phyloP scores from a whole-genome alignment of 768 basidiomycete species.

The Amanita exitialis region DNA sequence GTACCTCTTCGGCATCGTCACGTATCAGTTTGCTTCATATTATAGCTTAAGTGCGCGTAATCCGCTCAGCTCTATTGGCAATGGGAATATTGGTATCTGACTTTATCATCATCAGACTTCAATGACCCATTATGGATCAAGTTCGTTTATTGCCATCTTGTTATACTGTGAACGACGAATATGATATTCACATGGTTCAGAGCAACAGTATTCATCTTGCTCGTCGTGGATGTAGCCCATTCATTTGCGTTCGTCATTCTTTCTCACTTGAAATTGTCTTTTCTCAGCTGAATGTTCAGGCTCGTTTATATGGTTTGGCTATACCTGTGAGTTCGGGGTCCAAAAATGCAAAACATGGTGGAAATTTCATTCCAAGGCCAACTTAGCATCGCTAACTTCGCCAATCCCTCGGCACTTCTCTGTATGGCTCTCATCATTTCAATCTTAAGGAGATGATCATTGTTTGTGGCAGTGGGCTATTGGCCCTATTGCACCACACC shows the following conservation, averaged over 20 bases:
- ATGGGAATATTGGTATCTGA: not conserved
- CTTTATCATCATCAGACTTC: not conserved
- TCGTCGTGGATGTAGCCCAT: conserved; percentile 4
- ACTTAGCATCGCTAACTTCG: not conserved
- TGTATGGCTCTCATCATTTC: not conserved
- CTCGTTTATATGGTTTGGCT: not conserved
- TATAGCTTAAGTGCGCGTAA: not conserved
- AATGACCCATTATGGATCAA: not conserved
- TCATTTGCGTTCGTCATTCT: not conserved
- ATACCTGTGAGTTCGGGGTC: not conserved
- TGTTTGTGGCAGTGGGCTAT: not conserved
- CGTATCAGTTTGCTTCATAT: conserved; percentile 5
- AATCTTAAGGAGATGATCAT: not conserved
- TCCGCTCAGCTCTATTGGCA: not conserved
- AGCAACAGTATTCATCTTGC: not conserved
- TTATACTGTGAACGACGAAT: not conserved
- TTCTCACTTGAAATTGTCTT: not conserved
- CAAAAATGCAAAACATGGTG: not conserved
- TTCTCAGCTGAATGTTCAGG: not conserved
- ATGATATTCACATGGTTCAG: not conserved
- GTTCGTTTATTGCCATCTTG: not conserved
- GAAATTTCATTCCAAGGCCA: not conserved
- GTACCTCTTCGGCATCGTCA: conserved; percentile 6
- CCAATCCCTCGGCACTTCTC: not conserved
- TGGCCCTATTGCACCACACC: conserved; percentile 10